These are phyloP conservation scores for Monosporascus sp. DNA, from an alignment of 2,329 filamentous ascomycete genomes.

Conservation along the genomic window DNA sequence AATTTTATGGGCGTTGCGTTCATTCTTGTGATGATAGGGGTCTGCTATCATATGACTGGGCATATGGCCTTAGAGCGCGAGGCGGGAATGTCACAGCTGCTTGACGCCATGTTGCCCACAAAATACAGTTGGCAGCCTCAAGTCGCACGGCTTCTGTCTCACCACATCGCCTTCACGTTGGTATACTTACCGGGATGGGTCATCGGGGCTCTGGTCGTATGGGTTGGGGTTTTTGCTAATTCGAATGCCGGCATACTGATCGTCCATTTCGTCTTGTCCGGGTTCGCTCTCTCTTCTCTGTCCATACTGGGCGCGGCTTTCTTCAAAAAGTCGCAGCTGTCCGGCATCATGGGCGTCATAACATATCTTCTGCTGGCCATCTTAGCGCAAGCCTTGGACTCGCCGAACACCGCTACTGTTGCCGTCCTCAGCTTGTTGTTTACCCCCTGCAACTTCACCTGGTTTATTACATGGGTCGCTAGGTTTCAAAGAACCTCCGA, in stretches of 20 bases:
- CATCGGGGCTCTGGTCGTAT: slow-evolving; percentile 62
- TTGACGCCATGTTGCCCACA: slow-evolving; percentile 89
- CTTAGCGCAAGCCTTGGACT: slow-evolving; percentile 68
- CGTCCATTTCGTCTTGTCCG: slow-evolving; percentile 69
- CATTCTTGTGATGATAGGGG: slow-evolving; percentile 71
- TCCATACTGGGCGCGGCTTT: slow-evolving; percentile 77
- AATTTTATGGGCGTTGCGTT: slow-evolving; percentile 74
- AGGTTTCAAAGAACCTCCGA: slow-evolving; percentile 63
- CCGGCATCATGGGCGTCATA: slow-evolving; percentile 74
- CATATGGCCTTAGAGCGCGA: slow-evolving; percentile 83
- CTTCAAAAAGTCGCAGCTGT: slow-evolving; percentile 83
- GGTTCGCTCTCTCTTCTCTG: slow-evolving; percentile 71
- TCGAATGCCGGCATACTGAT: slow-evolving; percentile 62
- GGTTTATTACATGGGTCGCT: slow-evolving; percentile 70
- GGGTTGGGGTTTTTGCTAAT: slow-evolving; percentile 57
- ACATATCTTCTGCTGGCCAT: slow-evolving; percentile 71
- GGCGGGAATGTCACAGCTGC: slow-evolving; percentile 77
- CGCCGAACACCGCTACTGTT: slow-evolving; percentile 58
- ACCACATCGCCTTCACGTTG: slow-evolving; percentile 73
- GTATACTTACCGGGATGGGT: slow-evolving; percentile 83
- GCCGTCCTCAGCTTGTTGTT: slow-evolving; percentile 71
- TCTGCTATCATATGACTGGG: slow-evolving; percentile 82
- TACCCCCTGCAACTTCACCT: slow-evolving; percentile 82
- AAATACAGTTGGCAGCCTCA: slow-evolving; percentile 69
- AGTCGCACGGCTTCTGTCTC: slow-evolving; percentile 68